Evolutionary conservation across 352 stramenopile genomes (phyloP), one percentile per base, ranked within the genome.

Genomic region (Phytopythium boreale): DNA sequence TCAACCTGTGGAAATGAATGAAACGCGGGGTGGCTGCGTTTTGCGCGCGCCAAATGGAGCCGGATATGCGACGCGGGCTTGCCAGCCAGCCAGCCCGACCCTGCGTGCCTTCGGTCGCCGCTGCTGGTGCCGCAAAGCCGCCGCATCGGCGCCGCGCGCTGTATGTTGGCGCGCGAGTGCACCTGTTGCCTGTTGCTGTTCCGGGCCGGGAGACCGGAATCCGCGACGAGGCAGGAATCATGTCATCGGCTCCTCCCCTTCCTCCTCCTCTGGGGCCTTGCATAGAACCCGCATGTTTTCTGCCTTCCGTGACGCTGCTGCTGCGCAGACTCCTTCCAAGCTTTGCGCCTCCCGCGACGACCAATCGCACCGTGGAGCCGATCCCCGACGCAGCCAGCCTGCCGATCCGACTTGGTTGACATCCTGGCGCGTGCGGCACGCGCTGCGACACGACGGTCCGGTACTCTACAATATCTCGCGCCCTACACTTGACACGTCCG

Each of bases 191-290:
- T 49, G 47, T 31, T 53, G 44, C 47, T 7, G 51, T 36, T 36
- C 10, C 51, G 27, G 19, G 29, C 34, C 51, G 31, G 17, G 55
- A 27, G 55, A 60, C 55, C 55, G 55, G 55, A 60, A 60, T 60
- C 17, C 55, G 55, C 43, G 55, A 60, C 55, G 55, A 60, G 55
- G 55, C 55, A 60, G 55, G 26, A n/a, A 37, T 24, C 49, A 56
- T n/a, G 43, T 10, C 43, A 49, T 49, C 20, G 29, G 43, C 43
- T 26, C 43, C 43, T 49, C 43, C 20, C 19, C 39, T 24, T 49
- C 12, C 43, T 22, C 26, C 49, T 55, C 47, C 12, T 55, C 26
- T 2, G 4, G 10, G 22, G 12, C 46, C 24, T 10, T 37, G 49
- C 49, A 56, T 56, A 56, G 49, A 56, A 56, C 24, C 49, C 17